phyloP scores from a whole-genome alignment of 2,329 filamentous ascomycete species.

The Camillea tinctor region DNA sequence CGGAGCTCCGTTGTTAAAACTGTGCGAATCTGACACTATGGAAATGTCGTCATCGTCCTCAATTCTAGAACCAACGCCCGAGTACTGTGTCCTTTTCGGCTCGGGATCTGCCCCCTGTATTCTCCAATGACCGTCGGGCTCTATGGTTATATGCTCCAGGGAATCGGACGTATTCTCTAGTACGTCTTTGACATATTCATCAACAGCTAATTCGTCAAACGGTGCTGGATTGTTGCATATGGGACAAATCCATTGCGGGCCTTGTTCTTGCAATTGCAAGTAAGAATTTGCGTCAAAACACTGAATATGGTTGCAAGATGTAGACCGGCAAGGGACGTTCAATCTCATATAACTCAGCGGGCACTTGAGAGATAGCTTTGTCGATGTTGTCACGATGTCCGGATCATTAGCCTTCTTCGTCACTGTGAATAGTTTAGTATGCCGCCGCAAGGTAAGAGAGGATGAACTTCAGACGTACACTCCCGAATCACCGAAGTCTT shows the following conservation, averaged over 20 bases:
- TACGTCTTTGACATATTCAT: conserved; percentile 88
- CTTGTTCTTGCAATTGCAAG: conserved; percentile 91
- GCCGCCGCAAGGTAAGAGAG: neutral
- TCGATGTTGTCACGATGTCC: conserved; percentile 86
- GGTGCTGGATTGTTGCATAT: conserved; percentile 82
- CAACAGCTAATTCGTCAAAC: conserved; percentile 80
- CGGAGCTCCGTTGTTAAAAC: conserved; percentile 37
- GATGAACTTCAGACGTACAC: conserved; percentile 53
- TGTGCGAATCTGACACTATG: conserved; percentile 44
- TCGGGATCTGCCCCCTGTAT: conserved; percentile 36
- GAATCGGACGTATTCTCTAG: conserved; percentile 68
- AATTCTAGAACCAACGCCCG: conserved; percentile 26
- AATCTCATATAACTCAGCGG: conserved; percentile 86
- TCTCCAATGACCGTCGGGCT: conserved; percentile 80
- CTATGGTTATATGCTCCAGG: conserved; percentile 83
- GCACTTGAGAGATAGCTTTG: conserved; percentile 87
- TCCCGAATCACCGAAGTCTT: conserved; percentile 81
- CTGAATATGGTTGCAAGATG: conserved; percentile 81
- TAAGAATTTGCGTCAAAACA: conserved; percentile 95
- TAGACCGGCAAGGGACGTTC: conserved; percentile 73
- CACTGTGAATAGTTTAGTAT: conserved; percentile 52
- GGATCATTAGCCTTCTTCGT: conserved; percentile 77
- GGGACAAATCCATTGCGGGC: conserved; percentile 94
- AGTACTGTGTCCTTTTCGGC: conserved; percentile 25
- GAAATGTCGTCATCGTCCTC: conserved; percentile 53